Base-by-base conservation (phyloP, 23 red algal species). In the Gracilariopsis chorda region DNA sequence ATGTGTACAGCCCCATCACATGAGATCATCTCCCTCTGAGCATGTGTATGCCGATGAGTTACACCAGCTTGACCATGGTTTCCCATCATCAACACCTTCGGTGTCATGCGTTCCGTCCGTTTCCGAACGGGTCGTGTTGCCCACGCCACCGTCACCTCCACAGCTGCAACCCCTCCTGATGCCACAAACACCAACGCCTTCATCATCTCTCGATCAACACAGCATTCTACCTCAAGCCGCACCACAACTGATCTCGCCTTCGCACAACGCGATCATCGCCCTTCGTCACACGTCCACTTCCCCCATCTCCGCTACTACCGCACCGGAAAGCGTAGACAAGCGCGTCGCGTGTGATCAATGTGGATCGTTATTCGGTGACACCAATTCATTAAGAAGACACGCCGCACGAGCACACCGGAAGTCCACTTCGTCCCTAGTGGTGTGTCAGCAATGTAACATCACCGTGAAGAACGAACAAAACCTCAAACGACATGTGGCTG, bases 381-480 rank as follows among this genome's bases (percentile, higher is more conserved):
- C 17, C 14, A 56, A 67, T 51, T 62, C 49, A 23, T 39, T 78
- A 41, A 52, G 63, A 6, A 48, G 84, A 14, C 84, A 89, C 71
- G 84, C 84, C 9, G 49, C 70, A 12, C 25, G 84, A 17, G 51
- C 69, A 21, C 84, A 89, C 48, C 14, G 69, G 41, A 30, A n/a
- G 29, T 48, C 32, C 9, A 33, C 12, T 48, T 35, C 12, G n/a
- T 46, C 32, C 37, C 68, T 13, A 1, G 68, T 78, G 48, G n/a
- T 19, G 40, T 89, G 84, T 41, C 27, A 2, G 33, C 84, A 89
- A 41, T 89, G 84, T 41, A 20, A 49, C 69, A 40, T 56, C 5
- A 17, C 27, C 3, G 68, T 89, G 84, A 24, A 63, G 13, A 89
- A 89, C 53, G 69, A 61, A 34, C 84, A 89, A 52, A 89, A 89